Conservation (phyloP, 225 moss, liverwort and hornwort genomes). For the Pleurozium schreberi region DNA sequence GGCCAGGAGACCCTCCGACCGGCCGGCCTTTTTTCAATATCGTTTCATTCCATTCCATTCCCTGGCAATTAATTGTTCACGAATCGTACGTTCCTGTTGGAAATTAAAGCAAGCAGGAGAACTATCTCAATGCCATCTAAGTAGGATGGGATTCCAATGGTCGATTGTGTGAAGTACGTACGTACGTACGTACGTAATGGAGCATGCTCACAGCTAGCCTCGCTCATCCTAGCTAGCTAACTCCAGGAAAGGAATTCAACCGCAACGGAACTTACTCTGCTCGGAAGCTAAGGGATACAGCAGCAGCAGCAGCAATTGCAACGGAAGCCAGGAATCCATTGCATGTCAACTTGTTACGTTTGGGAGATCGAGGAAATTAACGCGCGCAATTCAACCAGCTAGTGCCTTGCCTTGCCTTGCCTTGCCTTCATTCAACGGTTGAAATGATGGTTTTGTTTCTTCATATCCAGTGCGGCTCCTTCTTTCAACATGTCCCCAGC, state of each 20-base stretch:
- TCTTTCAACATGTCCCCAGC: constrained; percentile 90
- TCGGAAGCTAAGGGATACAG: neutral
- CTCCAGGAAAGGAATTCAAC: neutral
- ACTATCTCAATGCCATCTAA: neutral
- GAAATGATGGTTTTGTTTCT: constrained; percentile 50
- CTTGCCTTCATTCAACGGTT: neutral
- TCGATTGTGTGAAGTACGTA: neutral
- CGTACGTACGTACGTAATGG: too few species aligned
- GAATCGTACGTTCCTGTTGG: neutral
- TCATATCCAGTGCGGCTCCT: constrained; percentile 75
- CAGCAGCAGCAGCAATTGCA: neutral
- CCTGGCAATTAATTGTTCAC: neutral
- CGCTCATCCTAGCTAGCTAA: neutral
- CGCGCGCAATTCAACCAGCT: neutral
- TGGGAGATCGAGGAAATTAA: neutral
- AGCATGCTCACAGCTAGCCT: neutral
- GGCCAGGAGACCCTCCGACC: neutral
- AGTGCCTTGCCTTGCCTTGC: too few species aligned
- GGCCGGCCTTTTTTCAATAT: neutral
- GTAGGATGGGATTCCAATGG: neutral
- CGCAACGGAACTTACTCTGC: too few species aligned
- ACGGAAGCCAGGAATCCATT: neutral
- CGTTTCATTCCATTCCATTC: neutral
- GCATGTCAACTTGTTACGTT: neutral
- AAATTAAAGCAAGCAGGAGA: neutral